A percentile compares a stretch with the other conserved stretches of the same genome.
Evolutionary conservation across 2,329 filamentous ascomycete species (phyloP).

Genomic region (Talaromyces sp.): DNA sequence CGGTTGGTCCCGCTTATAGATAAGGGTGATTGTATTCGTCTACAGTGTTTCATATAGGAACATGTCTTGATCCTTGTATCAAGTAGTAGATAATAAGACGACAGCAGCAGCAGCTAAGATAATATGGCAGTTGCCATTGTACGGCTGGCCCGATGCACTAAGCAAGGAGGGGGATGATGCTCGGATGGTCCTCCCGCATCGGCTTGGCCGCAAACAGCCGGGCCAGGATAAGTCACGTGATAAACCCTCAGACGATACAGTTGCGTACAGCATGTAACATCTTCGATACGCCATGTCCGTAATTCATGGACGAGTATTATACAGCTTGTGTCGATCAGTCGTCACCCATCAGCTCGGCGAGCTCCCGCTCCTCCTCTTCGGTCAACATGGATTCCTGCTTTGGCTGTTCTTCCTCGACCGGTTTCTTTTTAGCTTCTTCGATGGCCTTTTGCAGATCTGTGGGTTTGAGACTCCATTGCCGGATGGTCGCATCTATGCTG

Average conservation of each 20-base stretch:
- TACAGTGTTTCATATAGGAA: not conserved
- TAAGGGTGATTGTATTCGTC: constrained; percentile 3
- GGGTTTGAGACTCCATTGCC: constrained; percentile 72
- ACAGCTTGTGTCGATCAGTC: constrained; percentile 11
- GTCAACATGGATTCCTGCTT: constrained; percentile 60
- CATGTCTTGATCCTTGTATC: not conserved
- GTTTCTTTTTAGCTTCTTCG: constrained; percentile 45
- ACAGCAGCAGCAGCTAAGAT: not conserved
- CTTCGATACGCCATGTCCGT: no score
- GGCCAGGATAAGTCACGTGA: not conserved
- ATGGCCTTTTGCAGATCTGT: constrained; percentile 56
- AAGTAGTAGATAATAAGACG: not conserved
- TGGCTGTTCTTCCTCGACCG: constrained; percentile 45
- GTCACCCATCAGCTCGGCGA: constrained; percentile 82
- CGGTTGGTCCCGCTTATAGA: not conserved
- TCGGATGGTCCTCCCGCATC: not conserved
- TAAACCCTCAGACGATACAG: not conserved
- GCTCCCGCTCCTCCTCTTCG: constrained; percentile 85
- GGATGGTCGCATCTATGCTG: constrained; percentile 83
- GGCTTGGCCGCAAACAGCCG: constrained; percentile 8
- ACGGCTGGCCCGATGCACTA: not conserved
- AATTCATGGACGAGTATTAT: no score
- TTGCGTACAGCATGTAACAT: no score
- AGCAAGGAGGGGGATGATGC: not conserved
- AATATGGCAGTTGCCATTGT: not conserved